Evolutionary conservation across 495 filamentous ascomycete species (phyloP).

Genomic region (Aspergillus ostianus): DNA sequence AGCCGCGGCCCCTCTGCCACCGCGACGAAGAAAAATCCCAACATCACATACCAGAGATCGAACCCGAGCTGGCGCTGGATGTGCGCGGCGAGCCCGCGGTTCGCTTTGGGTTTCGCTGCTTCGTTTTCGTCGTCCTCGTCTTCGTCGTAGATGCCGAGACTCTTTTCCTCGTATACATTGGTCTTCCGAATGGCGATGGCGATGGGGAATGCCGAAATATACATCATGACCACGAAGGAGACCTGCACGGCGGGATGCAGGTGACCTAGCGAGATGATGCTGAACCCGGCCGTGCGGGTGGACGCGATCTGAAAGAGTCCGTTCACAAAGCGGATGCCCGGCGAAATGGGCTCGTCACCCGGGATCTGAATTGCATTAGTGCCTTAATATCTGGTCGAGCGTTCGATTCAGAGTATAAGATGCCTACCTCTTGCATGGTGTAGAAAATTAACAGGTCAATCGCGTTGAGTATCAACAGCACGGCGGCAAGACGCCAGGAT

Average conservation of each 20-base stretch:
- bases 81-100: conserved; percentile 59
- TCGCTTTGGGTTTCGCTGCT: conserved; percentile 39
- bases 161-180: conserved; percentile 90
- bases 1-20: conserved; percentile 68
- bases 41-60: conserved; percentile 85
- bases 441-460: conserved; percentile 75
- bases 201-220: conserved; percentile 89
- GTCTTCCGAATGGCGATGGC: conserved; percentile 84
- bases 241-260: conserved; percentile 85
- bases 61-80: conserved; percentile 81
- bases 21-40: conserved; percentile 77
- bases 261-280: conserved; percentile 63
- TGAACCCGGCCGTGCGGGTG: conserved; percentile 80
- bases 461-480: conserved; percentile 72
- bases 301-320: conserved; percentile 80
- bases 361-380: conserved; percentile 44
- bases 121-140: conserved; percentile 30
- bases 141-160: conserved; percentile 68
- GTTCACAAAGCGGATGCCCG: conserved; percentile 65
- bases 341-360: conserved; percentile 52
- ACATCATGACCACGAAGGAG: conserved; percentile 94
- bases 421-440: conserved; percentile 71
- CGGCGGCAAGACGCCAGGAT: conserved; percentile 83
- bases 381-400: conserved; percentile 2
- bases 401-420: not conserved